Evolutionary conservation across 2,329 filamentous ascomycete genomes (phyloP).

Genomic region (Dothistroma septosporum): DNA sequence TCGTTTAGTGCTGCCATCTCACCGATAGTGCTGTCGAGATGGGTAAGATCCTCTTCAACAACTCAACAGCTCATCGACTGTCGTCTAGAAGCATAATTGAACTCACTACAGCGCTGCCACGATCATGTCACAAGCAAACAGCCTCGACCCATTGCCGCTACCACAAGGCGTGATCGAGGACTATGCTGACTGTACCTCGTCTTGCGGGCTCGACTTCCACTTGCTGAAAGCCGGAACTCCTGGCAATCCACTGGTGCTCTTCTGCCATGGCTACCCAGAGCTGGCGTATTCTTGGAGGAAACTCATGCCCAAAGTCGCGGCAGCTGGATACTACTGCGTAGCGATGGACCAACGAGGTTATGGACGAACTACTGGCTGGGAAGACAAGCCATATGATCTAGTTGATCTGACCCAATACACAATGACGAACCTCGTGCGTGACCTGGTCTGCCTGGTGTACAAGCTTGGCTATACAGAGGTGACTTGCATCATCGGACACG

Average conservation of each 20-base stretch:
- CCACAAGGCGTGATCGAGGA: constrained; percentile 53
- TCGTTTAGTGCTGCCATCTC: neutral
- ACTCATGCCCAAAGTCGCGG: constrained; percentile 56
- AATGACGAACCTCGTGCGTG: constrained; percentile 57
- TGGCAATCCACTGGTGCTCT: constrained; percentile 54
- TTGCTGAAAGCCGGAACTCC: constrained; percentile 52
- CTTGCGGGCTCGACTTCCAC: constrained; percentile 58
- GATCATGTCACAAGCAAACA: constrained; percentile 9
- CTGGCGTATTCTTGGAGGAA: constrained; percentile 67
- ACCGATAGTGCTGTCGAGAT: neutral
- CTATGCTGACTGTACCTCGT: constrained; percentile 52
- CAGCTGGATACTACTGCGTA: constrained; percentile 60
- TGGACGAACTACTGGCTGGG: constrained; percentile 61
- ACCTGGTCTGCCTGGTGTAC: constrained; percentile 58
- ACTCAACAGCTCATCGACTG: too few species aligned
- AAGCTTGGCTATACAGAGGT: constrained; percentile 58
- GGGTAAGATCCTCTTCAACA: neutral
- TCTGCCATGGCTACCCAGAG: constrained; percentile 65
- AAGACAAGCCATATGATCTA: constrained; percentile 47
- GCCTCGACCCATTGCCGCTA: constrained; percentile 50
- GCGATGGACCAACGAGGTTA: constrained; percentile 66
- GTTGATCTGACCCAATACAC: constrained; percentile 56
- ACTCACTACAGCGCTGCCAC: too few species aligned
- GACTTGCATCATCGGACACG: constrained; percentile 60
- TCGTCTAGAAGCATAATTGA: neutral